Percentiles rank a stretch among this genome's conserved stretches.
Evolutionary conservation across 495 filamentous ascomycete species (phyloP).

Genomic region (Margaritispora aquatica): DNA sequence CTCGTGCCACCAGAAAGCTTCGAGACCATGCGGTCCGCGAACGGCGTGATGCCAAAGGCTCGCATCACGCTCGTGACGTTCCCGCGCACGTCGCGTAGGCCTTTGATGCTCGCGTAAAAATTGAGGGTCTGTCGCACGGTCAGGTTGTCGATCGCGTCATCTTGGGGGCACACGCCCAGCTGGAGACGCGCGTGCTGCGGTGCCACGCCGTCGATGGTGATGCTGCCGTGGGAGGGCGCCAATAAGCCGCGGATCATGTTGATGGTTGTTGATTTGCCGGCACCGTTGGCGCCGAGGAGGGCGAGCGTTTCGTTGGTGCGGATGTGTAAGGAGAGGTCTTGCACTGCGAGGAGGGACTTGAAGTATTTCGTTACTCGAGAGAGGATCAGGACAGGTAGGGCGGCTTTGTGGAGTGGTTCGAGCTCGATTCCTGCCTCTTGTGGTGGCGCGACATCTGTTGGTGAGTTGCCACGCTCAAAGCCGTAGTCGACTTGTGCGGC

Average conservation of each 20-base stretch:
- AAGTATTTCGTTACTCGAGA: constrained; percentile 27
- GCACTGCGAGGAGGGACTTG: constrained; percentile 26
- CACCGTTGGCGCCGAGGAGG: constrained; percentile 28
- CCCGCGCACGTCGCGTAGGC: constrained; percentile 33
- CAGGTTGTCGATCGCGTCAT: constrained; percentile 34
- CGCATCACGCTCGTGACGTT: constrained; percentile 32
- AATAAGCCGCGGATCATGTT: constrained; percentile 23
- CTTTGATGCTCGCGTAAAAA: constrained; percentile 45
- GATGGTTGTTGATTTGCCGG: constrained; percentile 20
- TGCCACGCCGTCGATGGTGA: constrained; percentile 10
- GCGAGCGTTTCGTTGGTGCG: constrained; percentile 27
- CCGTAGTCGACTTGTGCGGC: constrained; percentile 17
- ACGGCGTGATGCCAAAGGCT: constrained; percentile 27
- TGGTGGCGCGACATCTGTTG: background rate
- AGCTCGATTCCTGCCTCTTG: background rate
- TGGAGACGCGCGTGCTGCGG: constrained; percentile 13
- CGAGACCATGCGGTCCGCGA: constrained; percentile 29
- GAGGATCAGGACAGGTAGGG: constrained; percentile 16
- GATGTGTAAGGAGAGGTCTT: constrained; percentile 31
- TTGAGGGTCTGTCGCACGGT: constrained; percentile 39
- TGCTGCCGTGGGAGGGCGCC: constrained; percentile 14
- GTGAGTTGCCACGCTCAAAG: constrained; percentile 10
- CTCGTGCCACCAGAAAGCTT: constrained; percentile 45
- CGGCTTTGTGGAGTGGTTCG: too few species aligned
- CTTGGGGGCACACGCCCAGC: constrained; percentile 20